phyloP scores from a whole-genome alignment of 352 stramenopile species.

The Phytophthora agathidicida region DNA sequence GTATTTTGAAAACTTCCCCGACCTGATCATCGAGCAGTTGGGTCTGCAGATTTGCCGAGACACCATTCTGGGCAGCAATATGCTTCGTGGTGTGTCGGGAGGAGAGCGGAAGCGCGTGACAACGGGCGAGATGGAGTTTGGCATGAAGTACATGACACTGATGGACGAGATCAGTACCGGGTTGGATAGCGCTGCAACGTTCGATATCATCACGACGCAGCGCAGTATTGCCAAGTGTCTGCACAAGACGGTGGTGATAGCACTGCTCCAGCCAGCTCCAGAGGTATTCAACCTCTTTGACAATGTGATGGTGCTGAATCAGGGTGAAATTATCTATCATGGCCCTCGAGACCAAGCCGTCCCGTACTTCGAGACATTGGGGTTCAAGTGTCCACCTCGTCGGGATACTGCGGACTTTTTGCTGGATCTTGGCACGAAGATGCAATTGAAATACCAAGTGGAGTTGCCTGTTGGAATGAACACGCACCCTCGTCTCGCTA shows the following conservation, averaged over 20 bases:
- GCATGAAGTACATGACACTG: conserved; percentile 68
- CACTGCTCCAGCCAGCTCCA: conserved; percentile 79
- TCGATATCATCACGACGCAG: conserved; percentile 49
- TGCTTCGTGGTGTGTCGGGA: conserved; percentile 62
- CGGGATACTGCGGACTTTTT: conserved; percentile 45
- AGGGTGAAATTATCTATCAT: conserved; percentile 89
- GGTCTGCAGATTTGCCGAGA: conserved; percentile 49
- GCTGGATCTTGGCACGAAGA: conserved; percentile 40
- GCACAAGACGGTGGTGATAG: conserved; percentile 48
- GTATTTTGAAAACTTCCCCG: conserved; percentile 41
- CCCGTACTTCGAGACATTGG: conserved; percentile 69
- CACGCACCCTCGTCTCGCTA: conserved; percentile 24
- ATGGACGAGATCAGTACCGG: conserved; percentile 93
- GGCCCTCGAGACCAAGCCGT: conserved; percentile 55
- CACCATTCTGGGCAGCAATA: conserved; percentile 55
- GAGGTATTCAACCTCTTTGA: conserved; percentile 59
- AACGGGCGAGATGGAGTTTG: conserved; percentile 81
- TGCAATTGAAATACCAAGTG: conserved; percentile 42
- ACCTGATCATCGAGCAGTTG: conserved; percentile 51
- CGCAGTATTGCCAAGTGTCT: conserved; percentile 38
- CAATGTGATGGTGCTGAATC: conserved; percentile 52
- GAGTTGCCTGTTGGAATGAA: conserved; percentile 17
- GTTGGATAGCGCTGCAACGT: conserved; percentile 88
- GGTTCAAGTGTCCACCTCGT: conserved; percentile 38
- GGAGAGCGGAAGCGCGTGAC: conserved; percentile 73